Percentiles rank a stretch among this genome's conserved stretches.
phyloP scores from a whole-genome alignment of 1,284 basidiomycete genomes.

The Jaminaea rosea region DNA sequence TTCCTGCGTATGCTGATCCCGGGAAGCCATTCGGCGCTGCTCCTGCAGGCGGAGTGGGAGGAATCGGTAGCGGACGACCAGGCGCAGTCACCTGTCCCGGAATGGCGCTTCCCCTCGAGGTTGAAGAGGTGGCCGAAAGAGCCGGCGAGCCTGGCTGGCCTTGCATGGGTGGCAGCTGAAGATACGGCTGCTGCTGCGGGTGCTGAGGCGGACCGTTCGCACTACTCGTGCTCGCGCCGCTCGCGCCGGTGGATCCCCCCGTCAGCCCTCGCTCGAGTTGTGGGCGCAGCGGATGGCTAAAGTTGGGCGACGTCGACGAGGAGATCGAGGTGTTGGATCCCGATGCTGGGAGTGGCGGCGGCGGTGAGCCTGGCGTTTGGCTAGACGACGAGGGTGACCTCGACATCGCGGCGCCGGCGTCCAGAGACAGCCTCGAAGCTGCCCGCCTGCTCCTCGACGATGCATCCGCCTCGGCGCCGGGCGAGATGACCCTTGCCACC shows the following conservation, averaged over 20 bases:
- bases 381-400: no score
- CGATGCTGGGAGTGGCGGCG: neutral
- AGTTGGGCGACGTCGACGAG: no score
- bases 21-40: neutral
- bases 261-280: neutral
- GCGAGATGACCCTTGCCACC: conserved; percentile 6
- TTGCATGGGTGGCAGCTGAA: no score
- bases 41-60: neutral
- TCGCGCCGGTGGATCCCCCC: neutral
- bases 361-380: no score
- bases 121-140: no score
- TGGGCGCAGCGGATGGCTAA: conserved; percentile 7
- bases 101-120: no score
- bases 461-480: conserved; percentile 15
- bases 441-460: conserved; percentile 7
- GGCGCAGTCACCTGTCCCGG: no score
- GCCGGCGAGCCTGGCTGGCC: no score
- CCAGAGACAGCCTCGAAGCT: conserved; percentile 6
- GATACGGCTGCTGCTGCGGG: no score
- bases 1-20: neutral
- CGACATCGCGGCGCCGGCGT: conserved; percentile 2
- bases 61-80: neutral
- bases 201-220: no score
- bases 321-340: neutral
- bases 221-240: neutral